These are phyloP conservation scores for Leishmania turanica DNA, from an alignment of 208 protist species.

Conservation along the genomic window DNA sequence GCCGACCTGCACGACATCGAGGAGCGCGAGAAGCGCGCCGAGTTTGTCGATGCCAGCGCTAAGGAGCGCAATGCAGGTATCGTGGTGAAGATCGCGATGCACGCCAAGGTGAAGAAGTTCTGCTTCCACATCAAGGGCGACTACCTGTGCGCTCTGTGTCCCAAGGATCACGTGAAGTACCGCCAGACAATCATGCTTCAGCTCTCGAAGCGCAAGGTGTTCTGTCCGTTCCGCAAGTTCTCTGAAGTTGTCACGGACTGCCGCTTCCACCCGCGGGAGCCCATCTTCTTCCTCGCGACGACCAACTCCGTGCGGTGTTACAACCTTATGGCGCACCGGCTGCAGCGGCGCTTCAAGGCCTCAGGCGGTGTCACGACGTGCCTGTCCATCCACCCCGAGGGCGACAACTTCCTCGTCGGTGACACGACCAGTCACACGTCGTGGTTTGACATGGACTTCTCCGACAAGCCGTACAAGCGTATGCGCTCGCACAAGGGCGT, in stretches of 20 bases:
- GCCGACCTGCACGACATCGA: constrained; percentile 85
- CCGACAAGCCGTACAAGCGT: constrained; percentile 96
- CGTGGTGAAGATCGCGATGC: constrained; percentile 88
- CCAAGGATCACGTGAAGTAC: constrained; percentile 94
- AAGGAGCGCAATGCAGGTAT: constrained; percentile 82
- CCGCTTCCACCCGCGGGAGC: constrained; percentile 98
- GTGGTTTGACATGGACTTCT: constrained; percentile 99
- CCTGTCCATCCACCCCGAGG: constrained; percentile 96
- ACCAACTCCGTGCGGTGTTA: constrained; percentile 96
- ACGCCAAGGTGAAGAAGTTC: constrained; percentile 90
- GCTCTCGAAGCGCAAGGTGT: constrained; percentile 91
- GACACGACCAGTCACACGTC: constrained; percentile 90
- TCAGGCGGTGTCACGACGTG: constrained; percentile 89
- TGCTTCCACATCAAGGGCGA: constrained; percentile 90
- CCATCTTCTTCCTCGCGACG: constrained; percentile 98
- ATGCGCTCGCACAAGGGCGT: constrained; percentile 95
- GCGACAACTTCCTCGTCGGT: constrained; percentile 97
- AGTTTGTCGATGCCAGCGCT: constrained; percentile 83
- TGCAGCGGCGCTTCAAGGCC: constrained; percentile 96
- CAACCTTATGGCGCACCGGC: constrained; percentile 96
- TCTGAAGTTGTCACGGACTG: constrained; percentile 92
- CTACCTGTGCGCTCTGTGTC: constrained; percentile 91
- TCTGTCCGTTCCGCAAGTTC: constrained; percentile 94
- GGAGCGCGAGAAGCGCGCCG: constrained; percentile 87
- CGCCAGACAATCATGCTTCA: constrained; percentile 94